Percentiles rank a stretch among this genome's conserved stretches.
Conservation (phyloP, 2,329 filamentous ascomycete genomes). For the Neopestalotiopsis sp. region DNA sequence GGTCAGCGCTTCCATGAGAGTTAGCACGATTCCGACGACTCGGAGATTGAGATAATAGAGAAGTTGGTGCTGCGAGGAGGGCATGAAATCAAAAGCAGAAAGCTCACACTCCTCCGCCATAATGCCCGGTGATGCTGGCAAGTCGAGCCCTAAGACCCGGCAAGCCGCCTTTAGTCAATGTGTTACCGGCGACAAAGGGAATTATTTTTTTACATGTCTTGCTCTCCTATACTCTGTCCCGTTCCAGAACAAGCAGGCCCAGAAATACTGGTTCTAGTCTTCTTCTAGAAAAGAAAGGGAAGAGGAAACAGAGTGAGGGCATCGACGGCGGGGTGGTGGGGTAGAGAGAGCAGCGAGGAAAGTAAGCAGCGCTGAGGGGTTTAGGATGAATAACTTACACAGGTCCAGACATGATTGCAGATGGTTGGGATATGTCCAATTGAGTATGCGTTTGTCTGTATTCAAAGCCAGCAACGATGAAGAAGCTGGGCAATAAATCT, state of each 20-base stretch:
- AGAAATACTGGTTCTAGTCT: constrained; percentile 19
- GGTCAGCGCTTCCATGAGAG: constrained; percentile 73
- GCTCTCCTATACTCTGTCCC: too few species aligned
- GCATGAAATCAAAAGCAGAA: constrained; percentile 31
- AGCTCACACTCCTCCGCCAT: constrained; percentile 64
- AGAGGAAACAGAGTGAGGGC: constrained; percentile 22
- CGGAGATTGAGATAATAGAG: constrained; percentile 23
- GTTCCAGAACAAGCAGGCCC: constrained; percentile 6
- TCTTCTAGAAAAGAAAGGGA: constrained; percentile 27
- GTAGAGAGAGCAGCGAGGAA: not conserved
- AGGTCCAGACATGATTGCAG: constrained; percentile 65
- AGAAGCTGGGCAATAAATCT: constrained; percentile 9
- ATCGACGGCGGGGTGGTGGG: constrained; percentile 26
- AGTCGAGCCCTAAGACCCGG: constrained; percentile 69
- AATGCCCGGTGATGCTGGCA: constrained; percentile 66
- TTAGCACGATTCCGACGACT: constrained; percentile 55
- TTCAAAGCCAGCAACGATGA: constrained; percentile 5
- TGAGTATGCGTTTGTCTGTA: not conserved
- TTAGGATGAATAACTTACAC: constrained; percentile 60
- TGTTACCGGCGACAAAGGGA: constrained; percentile 26
- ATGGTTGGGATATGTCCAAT: constrained; percentile 17
- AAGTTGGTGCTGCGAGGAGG: constrained; percentile 29
- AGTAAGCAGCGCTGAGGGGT: constrained; percentile 14
- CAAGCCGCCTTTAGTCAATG: constrained; percentile 35
- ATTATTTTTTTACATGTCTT: constrained; percentile 16